phyloP scores from a whole-genome alignment of 1,284 basidiomycete species.

The Austroboletus niveus region DNA sequence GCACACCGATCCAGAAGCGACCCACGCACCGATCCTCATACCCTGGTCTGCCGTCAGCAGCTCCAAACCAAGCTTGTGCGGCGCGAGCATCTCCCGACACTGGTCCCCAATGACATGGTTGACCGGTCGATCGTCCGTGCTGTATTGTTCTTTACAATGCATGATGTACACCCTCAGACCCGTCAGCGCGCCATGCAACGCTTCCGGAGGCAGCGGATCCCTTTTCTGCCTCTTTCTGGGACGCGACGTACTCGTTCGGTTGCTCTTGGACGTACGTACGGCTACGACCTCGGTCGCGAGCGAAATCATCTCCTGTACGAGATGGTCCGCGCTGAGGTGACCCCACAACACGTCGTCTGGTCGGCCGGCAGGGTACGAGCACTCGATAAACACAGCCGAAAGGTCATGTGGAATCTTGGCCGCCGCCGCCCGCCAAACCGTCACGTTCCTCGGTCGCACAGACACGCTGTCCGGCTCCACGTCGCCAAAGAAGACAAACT shows the following conservation, averaged over 20 bases:
- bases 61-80: slow-evolving; percentile 57
- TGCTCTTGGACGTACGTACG: slow-evolving; percentile 30
- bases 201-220: slow-evolving; percentile 37
- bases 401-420: slow-evolving; percentile 62
- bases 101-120: slow-evolving; percentile 61
- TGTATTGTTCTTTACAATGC: slow-evolving; percentile 76
- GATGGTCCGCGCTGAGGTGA: slow-evolving; percentile 72
- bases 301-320: slow-evolving; percentile 60
- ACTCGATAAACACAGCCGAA: slow-evolving; percentile 77
- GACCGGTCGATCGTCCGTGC: slow-evolving; percentile 43
- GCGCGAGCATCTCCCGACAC: slow-evolving; percentile 54
- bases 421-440: slow-evolving; percentile 73
- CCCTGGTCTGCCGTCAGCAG: slow-evolving; percentile 69
- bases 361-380: slow-evolving; percentile 73
- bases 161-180: slow-evolving; percentile 70
- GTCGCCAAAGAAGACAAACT: slow-evolving; percentile 85
- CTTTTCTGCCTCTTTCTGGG: slow-evolving; percentile 49
- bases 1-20: background rate
- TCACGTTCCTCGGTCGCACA: slow-evolving; percentile 49
- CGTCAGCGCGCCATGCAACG: slow-evolving; percentile 49
- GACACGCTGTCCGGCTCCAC: slow-evolving; percentile 76
- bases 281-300: slow-evolving; percentile 67
- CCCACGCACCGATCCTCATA: slow-evolving; percentile 64
- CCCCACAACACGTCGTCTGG: slow-evolving; percentile 64
- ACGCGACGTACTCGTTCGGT: slow-evolving; percentile 27